phyloP scores from a whole-genome alignment of 2,329 filamentous ascomycete species.

The Fusarium sp. region DNA sequence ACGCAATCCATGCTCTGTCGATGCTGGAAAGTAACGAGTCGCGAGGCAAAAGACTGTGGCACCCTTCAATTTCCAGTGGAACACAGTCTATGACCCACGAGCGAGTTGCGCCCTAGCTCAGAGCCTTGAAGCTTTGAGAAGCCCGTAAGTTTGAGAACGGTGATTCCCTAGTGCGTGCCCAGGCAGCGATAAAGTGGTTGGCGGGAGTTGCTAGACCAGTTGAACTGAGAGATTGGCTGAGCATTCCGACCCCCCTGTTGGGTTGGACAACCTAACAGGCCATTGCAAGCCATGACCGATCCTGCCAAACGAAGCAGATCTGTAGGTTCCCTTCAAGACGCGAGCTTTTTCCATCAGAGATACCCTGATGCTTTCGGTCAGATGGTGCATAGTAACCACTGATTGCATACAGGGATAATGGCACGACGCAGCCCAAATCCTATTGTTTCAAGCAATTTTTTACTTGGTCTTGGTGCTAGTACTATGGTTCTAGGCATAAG shows the following conservation, averaged over 20 bases:
- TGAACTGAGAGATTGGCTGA: slow-evolving; percentile 21
- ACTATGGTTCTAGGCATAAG: too few species aligned
- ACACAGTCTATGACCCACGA: slow-evolving; percentile 9
- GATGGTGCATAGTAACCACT: not conserved
- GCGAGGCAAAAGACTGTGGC: slow-evolving; percentile 6
- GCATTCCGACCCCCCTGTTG: slow-evolving; percentile 13
- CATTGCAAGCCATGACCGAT: slow-evolving; percentile 8
- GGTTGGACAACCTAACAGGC: slow-evolving; percentile 7
- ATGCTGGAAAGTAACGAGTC: slow-evolving; percentile 4
- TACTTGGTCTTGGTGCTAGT: not conserved
- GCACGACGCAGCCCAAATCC: not conserved
- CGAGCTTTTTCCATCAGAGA: not conserved
- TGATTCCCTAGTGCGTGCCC: slow-evolving; percentile 15
- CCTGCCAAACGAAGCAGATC: slow-evolving; percentile 1
- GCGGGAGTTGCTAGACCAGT: slow-evolving; percentile 10
- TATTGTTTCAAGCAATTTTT: not conserved
- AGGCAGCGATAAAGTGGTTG: slow-evolving; percentile 3
- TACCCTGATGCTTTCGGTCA: not conserved
- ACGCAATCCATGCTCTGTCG: slow-evolving; percentile 10
- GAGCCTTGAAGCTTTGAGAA: slow-evolving; percentile 16
- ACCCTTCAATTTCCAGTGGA: slow-evolving; percentile 8
- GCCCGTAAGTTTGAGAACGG: slow-evolving; percentile 9
- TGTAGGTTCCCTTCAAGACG: not conserved
- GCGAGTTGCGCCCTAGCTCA: slow-evolving; percentile 18
- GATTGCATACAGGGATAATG: not conserved